Evolutionary conservation across 2,329 filamentous ascomycete genomes (phyloP).

Genomic region (Achaetomium macrosporum): DNA sequence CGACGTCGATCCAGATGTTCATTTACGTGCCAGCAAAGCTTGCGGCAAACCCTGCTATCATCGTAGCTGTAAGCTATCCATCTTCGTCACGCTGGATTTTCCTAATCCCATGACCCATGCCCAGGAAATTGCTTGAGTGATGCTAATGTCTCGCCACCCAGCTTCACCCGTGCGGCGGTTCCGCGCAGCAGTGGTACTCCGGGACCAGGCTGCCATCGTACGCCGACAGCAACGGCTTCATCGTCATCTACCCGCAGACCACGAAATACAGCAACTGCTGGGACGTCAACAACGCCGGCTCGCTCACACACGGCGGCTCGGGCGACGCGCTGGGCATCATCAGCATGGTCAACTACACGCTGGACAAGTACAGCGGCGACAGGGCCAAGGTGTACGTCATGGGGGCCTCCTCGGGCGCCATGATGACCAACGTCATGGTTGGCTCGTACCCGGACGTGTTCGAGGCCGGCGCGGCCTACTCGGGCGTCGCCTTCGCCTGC

Average conservation of each 20-base stretch:
- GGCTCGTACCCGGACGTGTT: slow-evolving; percentile 31
- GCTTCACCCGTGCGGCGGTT: slow-evolving; percentile 43
- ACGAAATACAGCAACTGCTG: slow-evolving; percentile 42
- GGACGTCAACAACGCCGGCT: slow-evolving; percentile 43
- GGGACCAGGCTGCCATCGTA: slow-evolving; percentile 39
- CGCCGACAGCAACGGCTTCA: slow-evolving; percentile 26
- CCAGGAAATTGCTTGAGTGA: background rate
- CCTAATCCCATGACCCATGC: background rate
- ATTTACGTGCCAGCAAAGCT: slow-evolving; percentile 33
- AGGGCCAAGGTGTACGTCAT: slow-evolving; percentile 42
- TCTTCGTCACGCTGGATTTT: background rate
- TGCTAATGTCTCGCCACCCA: background rate
- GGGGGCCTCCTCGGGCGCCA: slow-evolving; percentile 35
- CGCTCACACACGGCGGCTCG: slow-evolving; percentile 44
- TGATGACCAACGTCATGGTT: slow-evolving; percentile 35
- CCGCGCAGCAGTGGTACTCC: slow-evolving; percentile 37
- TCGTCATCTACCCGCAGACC: slow-evolving; percentile 44
- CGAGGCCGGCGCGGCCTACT: slow-evolving; percentile 28
- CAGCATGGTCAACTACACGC: slow-evolving; percentile 47
- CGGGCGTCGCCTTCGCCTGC: slow-evolving; percentile 27
- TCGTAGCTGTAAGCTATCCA: slow-evolving; percentile 33
- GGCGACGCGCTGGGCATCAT: slow-evolving; percentile 45
- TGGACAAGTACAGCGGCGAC: slow-evolving; percentile 42
- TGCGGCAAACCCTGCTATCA: slow-evolving; percentile 36
- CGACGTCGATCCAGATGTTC: slow-evolving; percentile 37